These are phyloP conservation scores for Podaxis sp. DNA, from an alignment of 768 basidiomycete genomes.

Conservation along the genomic window DNA sequence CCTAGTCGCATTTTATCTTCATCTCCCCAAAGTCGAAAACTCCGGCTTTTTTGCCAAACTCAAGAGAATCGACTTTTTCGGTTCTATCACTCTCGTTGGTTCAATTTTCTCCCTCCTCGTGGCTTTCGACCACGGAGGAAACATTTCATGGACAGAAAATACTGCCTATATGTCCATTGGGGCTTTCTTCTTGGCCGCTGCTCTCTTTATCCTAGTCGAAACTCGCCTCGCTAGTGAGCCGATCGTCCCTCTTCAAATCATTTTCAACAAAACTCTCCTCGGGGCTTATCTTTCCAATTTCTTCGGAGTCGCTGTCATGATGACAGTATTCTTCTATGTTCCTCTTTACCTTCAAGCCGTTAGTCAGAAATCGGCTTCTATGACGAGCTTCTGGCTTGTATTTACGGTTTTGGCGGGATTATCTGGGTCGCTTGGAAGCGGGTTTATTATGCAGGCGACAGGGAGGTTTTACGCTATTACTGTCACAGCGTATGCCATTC, in stretches of 20 bases:
- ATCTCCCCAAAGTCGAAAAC: slow-evolving; percentile 41
- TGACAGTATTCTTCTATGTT: slow-evolving; percentile 49
- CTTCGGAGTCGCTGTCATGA: slow-evolving; percentile 44
- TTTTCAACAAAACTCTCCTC: slow-evolving; percentile 46
- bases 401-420: slow-evolving; percentile 44
- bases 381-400: slow-evolving; percentile 54
- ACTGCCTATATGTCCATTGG: slow-evolving; percentile 35
- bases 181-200: slow-evolving; percentile 29
- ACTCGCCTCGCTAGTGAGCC: slow-evolving; percentile 50
- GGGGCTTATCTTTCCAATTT: slow-evolving; percentile 58
- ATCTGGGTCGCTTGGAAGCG: slow-evolving; percentile 47
- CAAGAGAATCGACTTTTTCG: slow-evolving; percentile 60
- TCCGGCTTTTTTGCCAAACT: slow-evolving; percentile 46
- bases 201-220: slow-evolving; percentile 46
- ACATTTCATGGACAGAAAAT: slow-evolving; percentile 43
- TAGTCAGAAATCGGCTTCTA: slow-evolving; percentile 39
- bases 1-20: slow-evolving; percentile 50
- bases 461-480: slow-evolving; percentile 57
- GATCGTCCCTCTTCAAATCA: slow-evolving; percentile 55
- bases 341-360: slow-evolving; percentile 64
- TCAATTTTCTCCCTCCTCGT: slow-evolving; percentile 56
- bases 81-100: slow-evolving; percentile 53
- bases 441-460: slow-evolving; percentile 54
- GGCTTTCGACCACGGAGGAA: slow-evolving; percentile 53
- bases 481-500: slow-evolving; percentile 35